Base-by-base conservation (phyloP, 2,329 filamentous ascomycete genomes). In the Drechslerella coelobrocha region DNA sequence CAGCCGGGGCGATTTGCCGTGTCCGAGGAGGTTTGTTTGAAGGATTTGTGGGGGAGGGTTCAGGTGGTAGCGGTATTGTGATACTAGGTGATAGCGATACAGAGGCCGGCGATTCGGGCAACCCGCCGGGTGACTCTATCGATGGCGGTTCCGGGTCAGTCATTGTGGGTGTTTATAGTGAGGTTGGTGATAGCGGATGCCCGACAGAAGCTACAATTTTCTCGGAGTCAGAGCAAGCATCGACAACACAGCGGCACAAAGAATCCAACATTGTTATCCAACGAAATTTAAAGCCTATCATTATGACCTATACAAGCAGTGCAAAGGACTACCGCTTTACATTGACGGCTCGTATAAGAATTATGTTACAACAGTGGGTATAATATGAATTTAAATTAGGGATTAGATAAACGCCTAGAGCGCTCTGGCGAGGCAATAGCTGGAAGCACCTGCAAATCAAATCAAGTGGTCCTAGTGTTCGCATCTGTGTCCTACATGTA, bases 21-120 rank as follows among this genome's bases (percentile, higher is more conserved):
- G 53, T 71, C 6, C 66, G 51, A 24, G 66, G 66, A 17, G 59
- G 59, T 29, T 71, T 71, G 3, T n/a, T 63, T 26, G 66, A 71
- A 10, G 66, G 66, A 47, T 71, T 71, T 14, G 43, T 31, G 41
- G 53, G 26, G 29, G 66, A 71, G 12, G 59, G 66, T 19, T 31
- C 7, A 12, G 66, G 66, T 3, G 66, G 19, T 23, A 48, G 48
- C 24, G 66, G 66, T 45, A 63, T 63, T 21, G 39, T 21, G n/a
- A 56, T 47, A 10, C 41, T 45, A 26, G 50, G 37, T 6, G 50
- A 19, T 53, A 19, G 26, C 17, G 29, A 17, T n/a, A 19, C 12
- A 6, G 29, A 31, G 29, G 29, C 29, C 29, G 29, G 6, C 29
- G 29, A 12, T 31, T 31, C 29, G 12, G 29, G 29, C 29, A 12